Percentiles rank a stretch among this genome's conserved stretches.
phyloP scores from a whole-genome alignment of 768 basidiomycete species.

The Exidia glandulosa region DNA sequence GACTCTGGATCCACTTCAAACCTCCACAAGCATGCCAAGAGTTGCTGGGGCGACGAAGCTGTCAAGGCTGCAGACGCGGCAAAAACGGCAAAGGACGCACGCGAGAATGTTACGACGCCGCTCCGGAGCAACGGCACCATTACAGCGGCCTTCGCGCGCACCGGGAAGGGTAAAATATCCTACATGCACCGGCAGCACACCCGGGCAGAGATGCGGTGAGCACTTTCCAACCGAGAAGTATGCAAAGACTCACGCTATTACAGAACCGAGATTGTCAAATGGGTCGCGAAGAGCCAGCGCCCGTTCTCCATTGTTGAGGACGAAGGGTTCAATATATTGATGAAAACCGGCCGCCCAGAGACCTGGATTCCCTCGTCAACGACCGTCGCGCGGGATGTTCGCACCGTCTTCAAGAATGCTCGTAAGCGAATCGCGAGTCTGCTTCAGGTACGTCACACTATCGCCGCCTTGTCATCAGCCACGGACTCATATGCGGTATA shows the following conservation, averaged over 20 bases:
- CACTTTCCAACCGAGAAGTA: background rate
- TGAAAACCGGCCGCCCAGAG: constrained; percentile 18
- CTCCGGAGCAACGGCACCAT: constrained; percentile 1
- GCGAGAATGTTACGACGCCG: background rate
- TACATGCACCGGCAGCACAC: background rate
- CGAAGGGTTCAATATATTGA: background rate
- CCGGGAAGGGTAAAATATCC: background rate
- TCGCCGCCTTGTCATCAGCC: too few species aligned
- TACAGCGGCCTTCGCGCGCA: background rate
- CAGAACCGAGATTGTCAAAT: background rate
- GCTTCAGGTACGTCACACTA: constrained; percentile 13
- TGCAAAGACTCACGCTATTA: background rate
- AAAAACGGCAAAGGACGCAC: background rate
- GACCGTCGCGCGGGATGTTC: constrained; percentile 24
- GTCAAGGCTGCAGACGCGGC: background rate
- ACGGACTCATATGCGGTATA: background rate
- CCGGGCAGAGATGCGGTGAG: background rate
- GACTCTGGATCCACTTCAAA: background rate
- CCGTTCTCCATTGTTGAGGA: background rate
- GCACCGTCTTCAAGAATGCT: constrained; percentile 16
- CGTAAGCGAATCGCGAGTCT: constrained; percentile 16
- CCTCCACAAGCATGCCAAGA: background rate
- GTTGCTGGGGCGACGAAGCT: background rate
- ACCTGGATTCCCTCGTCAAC: constrained; percentile 23
- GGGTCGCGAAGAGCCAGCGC: background rate